A percentile compares a stretch with the other conserved stretches of the same genome.
Conservation (phyloP, 2,329 filamentous ascomycete genomes). For the Paecilomyces sp. region DNA sequence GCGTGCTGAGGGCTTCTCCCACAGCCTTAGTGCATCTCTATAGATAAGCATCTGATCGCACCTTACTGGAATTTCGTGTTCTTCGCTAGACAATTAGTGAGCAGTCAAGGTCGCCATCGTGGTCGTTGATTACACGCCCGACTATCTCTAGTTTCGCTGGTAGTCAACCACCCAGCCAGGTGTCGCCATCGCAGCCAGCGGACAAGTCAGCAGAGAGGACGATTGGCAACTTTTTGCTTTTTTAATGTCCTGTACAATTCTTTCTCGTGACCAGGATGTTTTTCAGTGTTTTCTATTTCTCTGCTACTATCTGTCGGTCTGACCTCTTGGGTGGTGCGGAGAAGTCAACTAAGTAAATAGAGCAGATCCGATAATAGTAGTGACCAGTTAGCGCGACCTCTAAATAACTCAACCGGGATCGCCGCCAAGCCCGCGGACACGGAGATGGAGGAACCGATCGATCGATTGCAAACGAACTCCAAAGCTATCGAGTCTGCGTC, state of each 20-base stretch:
- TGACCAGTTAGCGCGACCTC: neutral
- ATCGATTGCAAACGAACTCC: neutral
- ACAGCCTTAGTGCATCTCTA: neutral
- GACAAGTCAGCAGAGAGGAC: neutral
- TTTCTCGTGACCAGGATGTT: neutral
- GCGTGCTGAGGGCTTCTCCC: neutral
- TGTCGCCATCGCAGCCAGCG: neutral
- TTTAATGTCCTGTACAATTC: neutral
- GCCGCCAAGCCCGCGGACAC: neutral
- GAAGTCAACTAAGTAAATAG: neutral
- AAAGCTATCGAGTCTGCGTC: neutral
- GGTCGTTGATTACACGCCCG: conserved; percentile 1
- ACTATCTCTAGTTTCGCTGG: neutral
- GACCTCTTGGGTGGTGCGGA: neutral
- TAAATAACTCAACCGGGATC: neutral
- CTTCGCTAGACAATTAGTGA: neutral
- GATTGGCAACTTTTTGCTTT: neutral
- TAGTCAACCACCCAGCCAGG: neutral
- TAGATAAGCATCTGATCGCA: neutral
- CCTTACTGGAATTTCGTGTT: neutral
- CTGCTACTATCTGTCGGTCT: neutral
- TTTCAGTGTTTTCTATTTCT: neutral
- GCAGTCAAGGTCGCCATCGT: neutral
- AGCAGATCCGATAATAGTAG: no score
- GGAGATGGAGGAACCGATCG: neutral